phyloP scores from a whole-genome alignment of 371 early-diverging fungal species.

The Coemansia sp. region DNA sequence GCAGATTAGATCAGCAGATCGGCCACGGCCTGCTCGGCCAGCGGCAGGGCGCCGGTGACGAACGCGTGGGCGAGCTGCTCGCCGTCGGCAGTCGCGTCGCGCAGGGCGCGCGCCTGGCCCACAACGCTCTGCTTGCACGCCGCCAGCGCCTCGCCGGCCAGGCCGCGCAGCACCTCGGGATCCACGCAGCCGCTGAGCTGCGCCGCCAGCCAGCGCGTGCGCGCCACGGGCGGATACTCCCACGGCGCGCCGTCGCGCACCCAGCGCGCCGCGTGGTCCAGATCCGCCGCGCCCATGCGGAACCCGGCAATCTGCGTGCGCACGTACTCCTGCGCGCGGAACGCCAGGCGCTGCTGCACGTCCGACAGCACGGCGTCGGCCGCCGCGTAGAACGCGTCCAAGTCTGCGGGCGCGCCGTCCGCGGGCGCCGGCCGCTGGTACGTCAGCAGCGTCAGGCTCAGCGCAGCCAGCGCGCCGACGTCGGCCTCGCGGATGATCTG shows the following conservation, averaged over 20 bases:
- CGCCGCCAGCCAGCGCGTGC: constrained; percentile 33
- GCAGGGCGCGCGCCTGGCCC: constrained; percentile 22
- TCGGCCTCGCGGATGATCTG: constrained; percentile 79
- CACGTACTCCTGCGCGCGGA: constrained; percentile 81
- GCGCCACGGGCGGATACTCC: constrained; percentile 34
- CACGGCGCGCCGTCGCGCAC: constrained; percentile 18
- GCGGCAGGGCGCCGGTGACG: constrained; percentile 16
- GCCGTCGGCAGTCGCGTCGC: constrained; percentile 15
- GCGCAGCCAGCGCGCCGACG: constrained; percentile 75
- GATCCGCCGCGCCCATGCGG: constrained; percentile 12
- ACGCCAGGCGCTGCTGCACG: constrained; percentile 80
- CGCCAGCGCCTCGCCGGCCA: constrained; percentile 30
- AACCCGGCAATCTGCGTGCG: constrained; percentile 61
- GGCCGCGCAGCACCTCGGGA: constrained; percentile 24
- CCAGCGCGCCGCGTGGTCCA: constrained; percentile 11
- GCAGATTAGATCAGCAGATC: neutral
- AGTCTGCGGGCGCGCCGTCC: constrained; percentile 47
- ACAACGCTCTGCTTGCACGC: constrained; percentile 40
- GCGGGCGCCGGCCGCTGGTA: constrained; percentile 11
- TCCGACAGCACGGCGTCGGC: constrained; percentile 80
- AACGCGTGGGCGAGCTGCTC: constrained; percentile 37
- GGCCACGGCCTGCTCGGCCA: constrained; percentile 4
- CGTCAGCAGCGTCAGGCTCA: constrained; percentile 70
- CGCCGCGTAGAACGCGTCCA: constrained; percentile 65
- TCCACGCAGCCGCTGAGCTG: constrained; percentile 44